Conservation (phyloP, 371 early-diverging fungal genomes). For the Mortierella sp. region DNA sequence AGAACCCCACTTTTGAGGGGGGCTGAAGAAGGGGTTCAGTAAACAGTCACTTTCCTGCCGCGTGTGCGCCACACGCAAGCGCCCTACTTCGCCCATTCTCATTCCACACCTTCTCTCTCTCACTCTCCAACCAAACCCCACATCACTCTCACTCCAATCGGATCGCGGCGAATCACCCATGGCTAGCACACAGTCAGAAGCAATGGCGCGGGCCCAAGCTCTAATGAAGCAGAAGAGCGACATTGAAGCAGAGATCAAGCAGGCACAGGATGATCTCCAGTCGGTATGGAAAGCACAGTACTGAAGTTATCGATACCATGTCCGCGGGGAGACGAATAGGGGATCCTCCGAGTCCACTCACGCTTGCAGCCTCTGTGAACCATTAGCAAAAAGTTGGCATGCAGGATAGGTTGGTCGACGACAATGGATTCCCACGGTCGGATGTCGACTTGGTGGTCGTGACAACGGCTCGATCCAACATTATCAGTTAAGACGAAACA, state of each 20-base stretch:
- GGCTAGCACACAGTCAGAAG: conserved; percentile 39
- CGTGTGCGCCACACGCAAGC: too few relatives aligned
- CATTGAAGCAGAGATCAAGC: conserved; percentile 69
- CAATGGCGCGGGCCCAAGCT: conserved; percentile 64
- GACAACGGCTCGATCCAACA: conserved; percentile 67
- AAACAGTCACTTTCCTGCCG: too few relatives aligned
- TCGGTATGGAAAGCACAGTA: conserved; percentile 45
- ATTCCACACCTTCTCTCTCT: background rate
- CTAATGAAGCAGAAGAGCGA: conserved; percentile 70
- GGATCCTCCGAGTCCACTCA: too few relatives aligned
- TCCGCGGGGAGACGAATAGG: too few relatives aligned
- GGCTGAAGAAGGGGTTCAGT: too few relatives aligned
- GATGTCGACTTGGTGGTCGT: conserved; percentile 88
- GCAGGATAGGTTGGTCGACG: conserved; percentile 79
- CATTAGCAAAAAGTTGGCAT: conserved; percentile 76
- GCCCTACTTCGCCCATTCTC: background rate
- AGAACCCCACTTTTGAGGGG: too few relatives aligned
- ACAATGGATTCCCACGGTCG: conserved; percentile 84
- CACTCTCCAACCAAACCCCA: background rate
- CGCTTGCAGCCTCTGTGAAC: background rate
- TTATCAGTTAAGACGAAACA: conserved; percentile 59
- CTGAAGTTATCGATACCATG: too few relatives aligned
- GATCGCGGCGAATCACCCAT: conserved; percentile 5
- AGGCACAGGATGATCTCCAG: conserved; percentile 61
- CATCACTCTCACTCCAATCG: conserved; percentile 1